Base-by-base conservation (phyloP, 805 yeast genomes). In the Candida namnaoensis region DNA sequence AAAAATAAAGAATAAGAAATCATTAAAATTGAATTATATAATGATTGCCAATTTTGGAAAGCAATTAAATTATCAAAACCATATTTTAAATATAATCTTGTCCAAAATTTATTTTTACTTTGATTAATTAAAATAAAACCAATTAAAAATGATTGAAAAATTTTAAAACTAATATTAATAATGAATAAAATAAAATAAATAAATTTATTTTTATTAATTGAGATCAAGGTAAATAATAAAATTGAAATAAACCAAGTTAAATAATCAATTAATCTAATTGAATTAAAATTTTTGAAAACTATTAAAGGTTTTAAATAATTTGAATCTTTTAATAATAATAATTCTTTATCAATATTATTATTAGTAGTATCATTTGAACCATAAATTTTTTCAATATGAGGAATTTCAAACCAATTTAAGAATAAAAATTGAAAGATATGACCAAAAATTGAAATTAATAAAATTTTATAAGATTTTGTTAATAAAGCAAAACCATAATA, bases 401-500 rank as follows among this genome's bases (percentile, higher is more conserved):
- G 95, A 51, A 81, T 83, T 59, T 86, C 95, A 38, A 86, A 88
- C 47, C 68, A 69, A 48, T 79, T 78, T 58, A 86, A 65, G 53
- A 86, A 86, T 25, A 77, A 68, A 71, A 86, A 85, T 58, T 86
- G 95, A 41, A 76, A 66, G 41, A 82, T 72, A 60, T 86, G 95
- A 10, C 93, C 95, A 44, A 77, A 60, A 13, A 85, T 63, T 1
- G 95, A 84, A 28, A 82, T 80, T 13, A 74, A 61, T 47, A 86
- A 68, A 6, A 86, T 80, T 8, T 81, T 71, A 52, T 84, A 83
- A 24, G 87, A 80, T 47, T 84, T 80, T 5, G 90, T 71, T 51
- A 86, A 80, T 47, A 86, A 65, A 1, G 91, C 88, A 53, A 84
- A 75, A 0, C 95, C 95, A 54, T 86, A 86, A 62, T 83, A 86